phyloP scores from a whole-genome alignment of 148 eudicot genomes.

The Persicaria tinctoria region DNA sequence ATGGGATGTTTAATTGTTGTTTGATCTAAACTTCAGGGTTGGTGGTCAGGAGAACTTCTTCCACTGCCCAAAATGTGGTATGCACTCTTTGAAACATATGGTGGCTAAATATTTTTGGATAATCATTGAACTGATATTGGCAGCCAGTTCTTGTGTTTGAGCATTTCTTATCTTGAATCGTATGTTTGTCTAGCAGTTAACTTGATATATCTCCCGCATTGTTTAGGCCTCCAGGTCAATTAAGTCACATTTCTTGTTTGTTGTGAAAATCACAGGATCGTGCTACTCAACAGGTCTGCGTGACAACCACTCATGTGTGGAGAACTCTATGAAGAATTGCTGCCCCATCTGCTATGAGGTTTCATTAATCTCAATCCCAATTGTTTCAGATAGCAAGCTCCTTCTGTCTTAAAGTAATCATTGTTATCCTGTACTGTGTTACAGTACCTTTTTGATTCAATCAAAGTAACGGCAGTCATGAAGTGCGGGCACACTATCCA shows the following conservation, averaged over 20 bases:
- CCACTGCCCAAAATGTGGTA: constrained; percentile 93
- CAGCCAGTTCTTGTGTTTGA: background rate
- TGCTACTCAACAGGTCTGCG: constrained; percentile 56
- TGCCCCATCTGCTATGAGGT: constrained; percentile 99
- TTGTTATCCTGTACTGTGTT: constrained; percentile 12
- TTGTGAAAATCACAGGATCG: constrained; percentile 45
- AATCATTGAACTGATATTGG: background rate
- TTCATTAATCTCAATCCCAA: constrained; percentile 6
- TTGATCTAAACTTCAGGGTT: constrained; percentile 47
- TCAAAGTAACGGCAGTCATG: constrained; percentile 46
- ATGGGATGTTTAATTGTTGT: constrained; percentile 14
- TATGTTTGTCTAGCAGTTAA: background rate
- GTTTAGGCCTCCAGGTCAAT: background rate
- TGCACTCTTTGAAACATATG: constrained; percentile 19
- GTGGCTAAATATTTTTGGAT: background rate
- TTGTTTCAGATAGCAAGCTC: background rate
- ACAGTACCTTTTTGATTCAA: constrained; percentile 88
- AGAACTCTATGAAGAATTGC: constrained; percentile 75
- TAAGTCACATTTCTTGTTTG: background rate
- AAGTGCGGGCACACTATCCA: constrained; percentile 89
- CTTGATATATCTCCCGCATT: background rate
- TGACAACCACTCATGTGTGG: constrained; percentile 75
- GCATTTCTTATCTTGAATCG: background rate
- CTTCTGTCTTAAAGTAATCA: constrained; percentile 4
- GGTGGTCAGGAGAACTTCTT: constrained; percentile 86